A percentile compares a stretch with the other conserved stretches of the same genome.
Evolutionary conservation across 1,139 yeast genomes (phyloP).

Genomic region (Hansenula sp.): DNA sequence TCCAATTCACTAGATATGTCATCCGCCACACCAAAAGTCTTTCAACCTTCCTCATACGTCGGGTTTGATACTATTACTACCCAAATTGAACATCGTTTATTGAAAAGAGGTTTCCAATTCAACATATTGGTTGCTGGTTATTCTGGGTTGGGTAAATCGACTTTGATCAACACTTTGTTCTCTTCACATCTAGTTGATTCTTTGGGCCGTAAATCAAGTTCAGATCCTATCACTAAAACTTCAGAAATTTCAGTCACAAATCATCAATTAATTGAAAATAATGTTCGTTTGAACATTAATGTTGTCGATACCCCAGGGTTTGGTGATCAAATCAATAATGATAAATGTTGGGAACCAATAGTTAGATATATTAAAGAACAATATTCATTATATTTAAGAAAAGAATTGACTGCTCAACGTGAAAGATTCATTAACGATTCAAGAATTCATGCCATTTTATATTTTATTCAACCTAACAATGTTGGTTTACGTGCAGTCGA

Average conservation of each 20-base stretch:
- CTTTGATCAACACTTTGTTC: slow-evolving; percentile 85
- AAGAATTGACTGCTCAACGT: slow-evolving; percentile 94
- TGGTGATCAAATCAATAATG: slow-evolving; percentile 95
- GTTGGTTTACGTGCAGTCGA: slow-evolving; percentile 79
- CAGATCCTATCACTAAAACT: slow-evolving; percentile 81
- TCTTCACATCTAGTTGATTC: slow-evolving; percentile 76
- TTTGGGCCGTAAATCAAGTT: slow-evolving; percentile 54
- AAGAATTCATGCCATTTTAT: slow-evolving; percentile 92
- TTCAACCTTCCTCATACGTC: slow-evolving; percentile 58
- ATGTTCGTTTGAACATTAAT: slow-evolving; percentile 79
- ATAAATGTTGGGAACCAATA: slow-evolving; percentile 96
- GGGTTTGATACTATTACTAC: slow-evolving; percentile 96
- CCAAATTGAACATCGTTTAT: slow-evolving; percentile 88
- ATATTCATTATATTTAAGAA: slow-evolving; percentile 87
- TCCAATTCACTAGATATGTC: background rate
- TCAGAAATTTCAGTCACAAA: slow-evolving; percentile 78
- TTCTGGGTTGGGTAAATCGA: slow-evolving; percentile 93
- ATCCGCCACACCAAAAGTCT: slow-evolving; percentile 12
- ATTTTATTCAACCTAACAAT: slow-evolving; percentile 87
- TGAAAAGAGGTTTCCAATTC: slow-evolving; percentile 92
- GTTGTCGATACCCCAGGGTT: slow-evolving; percentile 97
- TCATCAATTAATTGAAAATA: slow-evolving; percentile 75
- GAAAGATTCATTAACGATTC: slow-evolving; percentile 81
- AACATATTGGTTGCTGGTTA: slow-evolving; percentile 93
- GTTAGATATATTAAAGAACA: slow-evolving; percentile 95